Percentiles rank a stretch among this genome's conserved stretches.
Evolutionary conservation across 805 yeast genomes (phyloP).

Genomic region (Kodamaea restingae): DNA sequence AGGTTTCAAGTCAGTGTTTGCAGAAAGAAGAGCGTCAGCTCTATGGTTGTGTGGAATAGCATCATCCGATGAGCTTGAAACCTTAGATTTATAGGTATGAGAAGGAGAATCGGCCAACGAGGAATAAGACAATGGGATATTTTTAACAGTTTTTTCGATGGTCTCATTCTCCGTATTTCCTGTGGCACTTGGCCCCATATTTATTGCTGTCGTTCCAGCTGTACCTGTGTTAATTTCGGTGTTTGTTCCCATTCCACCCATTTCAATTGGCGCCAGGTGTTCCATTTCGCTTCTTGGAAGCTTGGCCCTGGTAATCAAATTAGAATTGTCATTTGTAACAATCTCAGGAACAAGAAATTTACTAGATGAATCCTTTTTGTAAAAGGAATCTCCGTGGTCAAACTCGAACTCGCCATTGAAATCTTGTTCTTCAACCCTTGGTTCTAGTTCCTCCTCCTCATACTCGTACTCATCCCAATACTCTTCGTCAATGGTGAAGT

Average conservation of each 20-base stretch:
- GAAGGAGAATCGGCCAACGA: constrained; percentile 11
- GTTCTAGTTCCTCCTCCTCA: constrained; percentile 21
- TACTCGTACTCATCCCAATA: constrained; percentile 28
- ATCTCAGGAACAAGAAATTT: constrained; percentile 3
- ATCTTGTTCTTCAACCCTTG: constrained; percentile 18
- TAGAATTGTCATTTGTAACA: constrained; percentile 3
- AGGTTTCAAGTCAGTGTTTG: constrained; percentile 35
- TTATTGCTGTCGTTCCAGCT: too few relatives aligned
- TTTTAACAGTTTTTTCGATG: not conserved
- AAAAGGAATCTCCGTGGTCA: constrained; percentile 12
- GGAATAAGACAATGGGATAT: constrained; percentile 1
- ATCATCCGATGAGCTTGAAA: constrained; percentile 7
- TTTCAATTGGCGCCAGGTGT: too few relatives aligned
- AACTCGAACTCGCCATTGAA: constrained; percentile 14
- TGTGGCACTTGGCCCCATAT: too few relatives aligned
- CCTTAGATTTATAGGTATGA: constrained; percentile 5
- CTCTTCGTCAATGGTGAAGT: constrained; percentile 78
- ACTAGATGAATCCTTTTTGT: constrained; percentile 8
- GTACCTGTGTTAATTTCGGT: too few relatives aligned
- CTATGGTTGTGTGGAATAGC: constrained; percentile 35
- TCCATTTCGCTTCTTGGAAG: too few relatives aligned
- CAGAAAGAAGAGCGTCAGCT: constrained; percentile 41
- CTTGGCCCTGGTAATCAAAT: too few relatives aligned
- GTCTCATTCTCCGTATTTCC: too few relatives aligned
- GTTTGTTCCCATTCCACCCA: too few relatives aligned